phyloP scores from a whole-genome alignment of 257 asterid species.

The Salvia hispanica region DNA sequence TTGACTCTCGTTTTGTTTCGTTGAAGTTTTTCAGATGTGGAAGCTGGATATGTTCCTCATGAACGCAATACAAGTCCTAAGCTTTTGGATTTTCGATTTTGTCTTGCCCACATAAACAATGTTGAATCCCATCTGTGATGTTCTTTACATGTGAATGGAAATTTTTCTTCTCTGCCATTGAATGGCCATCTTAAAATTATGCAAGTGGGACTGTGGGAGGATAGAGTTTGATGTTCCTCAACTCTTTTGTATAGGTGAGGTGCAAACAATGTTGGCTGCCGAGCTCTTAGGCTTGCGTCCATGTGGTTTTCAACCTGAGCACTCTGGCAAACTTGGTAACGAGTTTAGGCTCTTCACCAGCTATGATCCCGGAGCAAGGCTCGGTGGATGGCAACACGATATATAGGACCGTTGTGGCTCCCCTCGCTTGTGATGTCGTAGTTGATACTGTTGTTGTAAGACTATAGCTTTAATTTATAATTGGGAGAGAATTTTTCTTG shows the following conservation, averaged over 20 bases:
- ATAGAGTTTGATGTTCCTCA: neutral
- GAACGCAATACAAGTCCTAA: neutral
- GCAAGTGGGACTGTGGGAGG: neutral
- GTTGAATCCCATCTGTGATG: neutral
- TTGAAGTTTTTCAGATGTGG: slow-evolving; percentile 1
- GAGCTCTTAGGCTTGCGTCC: slow-evolving; percentile 75
- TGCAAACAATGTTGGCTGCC: slow-evolving; percentile 72
- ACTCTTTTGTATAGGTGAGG: slow-evolving; percentile 61
- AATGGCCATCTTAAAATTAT: slow-evolving; percentile 1
- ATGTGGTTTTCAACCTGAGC: slow-evolving; percentile 85
- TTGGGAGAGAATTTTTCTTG: too few relatives aligned
- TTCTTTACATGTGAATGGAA: slow-evolving; percentile 1
- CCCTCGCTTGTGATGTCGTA: too few relatives aligned
- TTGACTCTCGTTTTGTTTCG: slow-evolving; percentile 12
- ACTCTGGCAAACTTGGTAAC: slow-evolving; percentile 94
- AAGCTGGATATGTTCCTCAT: slow-evolving; percentile 12
- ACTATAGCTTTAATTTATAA: too few relatives aligned
- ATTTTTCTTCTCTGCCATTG: neutral
- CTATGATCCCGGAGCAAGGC: slow-evolving; percentile 77
- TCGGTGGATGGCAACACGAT: slow-evolving; percentile 76
- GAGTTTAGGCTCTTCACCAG: slow-evolving; percentile 88
- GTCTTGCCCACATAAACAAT: neutral
- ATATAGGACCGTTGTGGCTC: slow-evolving; percentile 13
- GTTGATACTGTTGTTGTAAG: too few relatives aligned
- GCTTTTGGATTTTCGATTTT: neutral